Conservation (phyloP, 2,329 filamentous ascomycete genomes). For the Cladophialophora carrionii region DNA sequence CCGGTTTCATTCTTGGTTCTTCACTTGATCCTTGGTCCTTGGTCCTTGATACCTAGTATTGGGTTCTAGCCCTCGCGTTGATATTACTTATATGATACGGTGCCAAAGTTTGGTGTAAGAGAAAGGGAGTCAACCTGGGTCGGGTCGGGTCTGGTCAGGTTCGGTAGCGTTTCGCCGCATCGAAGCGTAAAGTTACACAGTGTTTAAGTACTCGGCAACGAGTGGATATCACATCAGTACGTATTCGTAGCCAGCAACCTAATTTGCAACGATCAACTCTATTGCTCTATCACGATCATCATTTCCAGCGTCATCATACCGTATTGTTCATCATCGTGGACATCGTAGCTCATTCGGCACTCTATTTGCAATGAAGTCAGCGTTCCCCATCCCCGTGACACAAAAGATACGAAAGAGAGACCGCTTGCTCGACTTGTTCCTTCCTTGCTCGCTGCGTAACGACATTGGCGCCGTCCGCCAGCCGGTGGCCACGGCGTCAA, state of each 20-base stretch:
- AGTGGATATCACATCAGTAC: too few species aligned
- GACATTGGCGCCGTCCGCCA: background rate
- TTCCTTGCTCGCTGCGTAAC: background rate
- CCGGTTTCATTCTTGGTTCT: background rate
- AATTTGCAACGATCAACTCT: background rate
- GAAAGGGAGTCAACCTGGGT: background rate
- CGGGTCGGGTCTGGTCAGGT: too few species aligned
- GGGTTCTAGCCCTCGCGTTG: background rate
- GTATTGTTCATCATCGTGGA: background rate
- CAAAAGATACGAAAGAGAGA: background rate
- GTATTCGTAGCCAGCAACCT: too few species aligned
- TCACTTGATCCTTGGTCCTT: background rate
- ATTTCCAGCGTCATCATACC: background rate
- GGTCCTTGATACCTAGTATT: background rate
- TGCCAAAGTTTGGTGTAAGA: background rate
- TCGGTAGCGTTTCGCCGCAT: too few species aligned
- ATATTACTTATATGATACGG: background rate
- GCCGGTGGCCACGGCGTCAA: background rate
- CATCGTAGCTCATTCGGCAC: background rate
- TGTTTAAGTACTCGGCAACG: too few species aligned
- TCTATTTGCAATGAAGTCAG: background rate
- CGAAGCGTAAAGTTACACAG: too few species aligned
- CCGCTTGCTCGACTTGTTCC: too few species aligned
- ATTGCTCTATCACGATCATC: constrained; percentile 2
- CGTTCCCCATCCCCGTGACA: background rate